phyloP scores from a whole-genome alignment of 179 eudicot species.

The Nepenthes alata region DNA sequence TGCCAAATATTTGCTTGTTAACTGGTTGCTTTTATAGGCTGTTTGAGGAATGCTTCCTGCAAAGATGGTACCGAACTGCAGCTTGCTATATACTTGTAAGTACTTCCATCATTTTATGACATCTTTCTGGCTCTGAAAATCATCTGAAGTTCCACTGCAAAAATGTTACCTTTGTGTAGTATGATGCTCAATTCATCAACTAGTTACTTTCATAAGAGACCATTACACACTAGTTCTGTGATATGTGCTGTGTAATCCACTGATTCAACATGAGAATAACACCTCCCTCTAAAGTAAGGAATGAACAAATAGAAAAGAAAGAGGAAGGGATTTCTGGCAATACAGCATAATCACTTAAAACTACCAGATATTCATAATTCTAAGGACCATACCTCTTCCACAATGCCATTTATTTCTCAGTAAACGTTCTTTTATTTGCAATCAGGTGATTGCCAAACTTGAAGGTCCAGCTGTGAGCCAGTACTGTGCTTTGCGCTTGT shows the following conservation, averaged over 20 bases:
- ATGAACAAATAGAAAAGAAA: no score
- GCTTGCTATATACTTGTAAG: conserved; percentile 90
- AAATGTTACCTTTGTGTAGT: neutral
- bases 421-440: conserved; percentile 3
- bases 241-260: no score
- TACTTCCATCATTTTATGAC: conserved; percentile 4
- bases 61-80: conserved; percentile 90
- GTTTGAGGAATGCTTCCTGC: conserved; percentile 94
- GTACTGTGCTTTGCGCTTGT: conserved; percentile 86
- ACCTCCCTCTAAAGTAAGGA: no score
- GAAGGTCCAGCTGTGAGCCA: conserved; percentile 97
- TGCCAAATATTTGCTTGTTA: neutral
- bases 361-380: no score
- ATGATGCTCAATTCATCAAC: no score
- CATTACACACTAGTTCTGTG: no score
- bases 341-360: no score
- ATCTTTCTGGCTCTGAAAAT: neutral
- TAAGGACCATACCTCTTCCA: no score
- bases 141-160: neutral
- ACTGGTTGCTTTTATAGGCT: conserved; percentile 30
- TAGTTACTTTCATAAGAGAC: no score
- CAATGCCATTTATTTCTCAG: neutral
- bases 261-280: no score
- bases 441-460: conserved; percentile 91
- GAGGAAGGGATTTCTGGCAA: no score